Evolutionary conservation across 2,329 filamentous ascomycete species (phyloP), one percentile per base, ranked within the genome.

Genomic region (Fusarium heterosporum): DNA sequence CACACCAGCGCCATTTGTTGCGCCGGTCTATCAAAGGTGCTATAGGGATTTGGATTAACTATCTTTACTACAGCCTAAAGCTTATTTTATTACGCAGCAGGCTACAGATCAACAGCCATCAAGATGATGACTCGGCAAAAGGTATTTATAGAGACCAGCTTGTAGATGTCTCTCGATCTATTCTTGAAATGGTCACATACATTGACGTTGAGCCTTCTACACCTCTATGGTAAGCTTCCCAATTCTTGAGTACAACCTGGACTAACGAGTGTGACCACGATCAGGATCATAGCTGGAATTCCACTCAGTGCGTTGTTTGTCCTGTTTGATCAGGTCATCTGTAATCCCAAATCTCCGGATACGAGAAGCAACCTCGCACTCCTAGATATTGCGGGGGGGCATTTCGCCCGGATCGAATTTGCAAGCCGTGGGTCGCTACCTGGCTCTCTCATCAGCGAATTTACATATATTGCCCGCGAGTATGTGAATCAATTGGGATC

Each of bases 261-360:
- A 11, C 22, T 41, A 28, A 14, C 30, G 36, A 5, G 25, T 2
- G 2, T 4, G 29, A 12, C 29, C 8, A 8, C 16, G 1, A 14
- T 1, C n/a, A 71, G 69, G 69, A 59, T 72, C 6, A 29, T 72
- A 3, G 69, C 64, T 11, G 69, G 56, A 0, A 70, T 72, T 3
- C 69, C 69, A 2, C 30, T 72, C 5, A 60, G 62, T 6, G 69
- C 69, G 6, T 52, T 70, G 1, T 72, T 72, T 12, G 58, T 72
- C 16, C 48, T 72, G 6, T 72, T 72, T 4, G 69, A 72, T 9
- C 64, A 70, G 9, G 61, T 72, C 2, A 66, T 72, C 19, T 68
- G 61, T 14, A 52, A 69, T 2, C 69, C 69, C 0, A 54, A 46
- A 13, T 63, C 64, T 5, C 47, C 53, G 0, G 64, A 72, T 17